phyloP scores from a whole-genome alignment of 768 basidiomycete genomes.

The Crassisporium funariophilum region DNA sequence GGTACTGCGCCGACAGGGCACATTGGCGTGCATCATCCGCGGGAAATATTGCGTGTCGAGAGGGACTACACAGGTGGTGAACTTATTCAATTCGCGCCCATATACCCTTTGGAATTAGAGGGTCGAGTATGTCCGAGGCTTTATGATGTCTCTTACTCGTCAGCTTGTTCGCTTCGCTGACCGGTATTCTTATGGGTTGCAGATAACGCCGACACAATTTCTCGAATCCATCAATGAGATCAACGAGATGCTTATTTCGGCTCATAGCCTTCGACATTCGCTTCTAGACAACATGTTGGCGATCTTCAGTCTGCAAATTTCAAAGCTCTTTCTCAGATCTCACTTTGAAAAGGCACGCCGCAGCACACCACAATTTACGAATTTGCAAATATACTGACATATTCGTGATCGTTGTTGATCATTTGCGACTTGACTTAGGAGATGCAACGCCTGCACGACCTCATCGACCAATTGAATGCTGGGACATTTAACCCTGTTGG shows the following conservation, averaged over 20 bases:
- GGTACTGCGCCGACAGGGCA: conserved; percentile 81
- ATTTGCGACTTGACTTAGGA: conserved; percentile 53
- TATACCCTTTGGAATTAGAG: conserved; percentile 91
- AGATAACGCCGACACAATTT: conserved; percentile 93
- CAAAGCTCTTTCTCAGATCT: conserved; percentile 62
- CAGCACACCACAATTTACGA: conserved; percentile 1
- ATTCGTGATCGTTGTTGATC: not conserved
- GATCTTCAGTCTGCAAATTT: conserved; percentile 79
- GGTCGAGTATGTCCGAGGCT: conserved; percentile 78
- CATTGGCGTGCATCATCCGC: conserved; percentile 87
- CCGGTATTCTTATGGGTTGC: not conserved
- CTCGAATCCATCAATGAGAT: conserved; percentile 87
- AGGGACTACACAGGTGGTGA: conserved; percentile 93
- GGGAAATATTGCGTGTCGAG: conserved; percentile 90
- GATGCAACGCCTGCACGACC: conserved; percentile 63
- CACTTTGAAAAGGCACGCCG: conserved; percentile 79
- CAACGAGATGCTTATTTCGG: conserved; percentile 86
- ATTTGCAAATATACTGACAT: conserved; percentile 4
- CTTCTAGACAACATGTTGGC: conserved; percentile 80
- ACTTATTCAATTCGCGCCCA: conserved; percentile 84
- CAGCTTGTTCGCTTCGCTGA: conserved; percentile 2
- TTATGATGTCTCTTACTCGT: not conserved
- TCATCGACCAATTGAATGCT: conserved; percentile 70
- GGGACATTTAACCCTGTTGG: conserved; percentile 84
- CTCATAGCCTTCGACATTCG: conserved; percentile 74